Base-by-base conservation (phyloP, 202 grass and related monocot genomes). In the Carex sylvatica region DNA sequence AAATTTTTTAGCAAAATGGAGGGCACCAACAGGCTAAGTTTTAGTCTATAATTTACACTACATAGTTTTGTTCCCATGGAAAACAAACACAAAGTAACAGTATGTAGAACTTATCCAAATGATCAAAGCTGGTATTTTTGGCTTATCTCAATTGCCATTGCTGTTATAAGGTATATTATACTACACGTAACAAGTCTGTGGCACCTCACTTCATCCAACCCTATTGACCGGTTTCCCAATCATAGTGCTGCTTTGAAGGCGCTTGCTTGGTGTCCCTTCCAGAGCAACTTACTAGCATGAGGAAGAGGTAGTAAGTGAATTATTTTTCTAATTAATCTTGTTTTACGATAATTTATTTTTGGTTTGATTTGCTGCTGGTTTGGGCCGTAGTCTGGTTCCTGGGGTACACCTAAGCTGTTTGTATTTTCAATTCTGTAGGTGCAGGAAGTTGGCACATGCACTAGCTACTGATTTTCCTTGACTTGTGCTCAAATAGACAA, bases 181-280 rank as follows among this genome's bases (percentile, higher is more conserved):
- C 28, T 28, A 28, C 28, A 28, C 1, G 28, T 28, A 28, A 28
- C 28, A 28, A 28, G 28, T 28, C 28, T 28, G 28, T 97, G 94
- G 94, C 89, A 94, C 51, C 73, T 89, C n/a, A 92, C 89, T 0
- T 87, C 91, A 85, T 85, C 90, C 1, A 94, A 90, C 23, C 94
- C 94, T 6, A 75, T 87, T 10, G 92, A 97, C 83, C 88, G 88
- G 72, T 84, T 92, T 0, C 83, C 82, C 61, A 83, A 92, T 60
- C 94, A 97, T 83, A 84, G 8, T 54, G 92, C 92, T 2, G 92
- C 88, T 2, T 92, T 97, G 28, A 97, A 94, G 79, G 90, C 94
- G 0, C 94, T 97, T 2, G 88, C 94, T 1, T 97, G 94, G 94
- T 97, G 94, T 69, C 92, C 94, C 5, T 97, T 94, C 83, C 94